These are phyloP conservation scores for Spiraea crenata DNA, from an alignment of 331 rosid genomes.

Conservation along the genomic window DNA sequence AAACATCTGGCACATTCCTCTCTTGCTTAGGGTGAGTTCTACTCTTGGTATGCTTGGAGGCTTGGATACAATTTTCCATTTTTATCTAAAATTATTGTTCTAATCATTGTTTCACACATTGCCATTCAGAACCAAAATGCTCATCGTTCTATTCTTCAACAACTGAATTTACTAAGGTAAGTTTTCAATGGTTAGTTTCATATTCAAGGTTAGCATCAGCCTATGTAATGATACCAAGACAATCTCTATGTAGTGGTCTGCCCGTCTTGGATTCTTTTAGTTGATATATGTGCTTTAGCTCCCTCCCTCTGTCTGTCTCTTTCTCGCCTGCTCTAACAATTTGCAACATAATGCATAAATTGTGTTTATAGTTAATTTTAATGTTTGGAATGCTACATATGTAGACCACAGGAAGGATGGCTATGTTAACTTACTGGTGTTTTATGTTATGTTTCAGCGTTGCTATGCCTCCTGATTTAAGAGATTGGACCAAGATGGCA, in stretches of 20 bases:
- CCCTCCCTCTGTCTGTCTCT: neutral
- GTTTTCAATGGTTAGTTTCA: slow-evolving; percentile 18
- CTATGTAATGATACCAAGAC: slow-evolving; percentile 16
- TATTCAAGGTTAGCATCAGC: slow-evolving; percentile 9
- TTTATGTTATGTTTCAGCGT: slow-evolving; percentile 48
- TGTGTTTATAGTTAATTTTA: neutral
- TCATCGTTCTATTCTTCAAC: slow-evolving; percentile 77
- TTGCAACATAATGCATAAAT: slow-evolving; percentile 13
- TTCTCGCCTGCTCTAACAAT: neutral
- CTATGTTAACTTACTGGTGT: slow-evolving; percentile 15
- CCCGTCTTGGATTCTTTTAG: slow-evolving; percentile 4
- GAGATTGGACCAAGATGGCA: slow-evolving; percentile 87
- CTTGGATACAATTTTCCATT: slow-evolving; percentile 20
- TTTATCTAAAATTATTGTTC: slow-evolving; percentile 19
- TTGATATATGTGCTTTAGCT: slow-evolving; percentile 10
- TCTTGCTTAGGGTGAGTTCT: slow-evolving; percentile 78
- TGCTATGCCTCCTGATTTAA: slow-evolving; percentile 69
- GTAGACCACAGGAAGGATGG: slow-evolving; percentile 8
- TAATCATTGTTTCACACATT: slow-evolving; percentile 24
- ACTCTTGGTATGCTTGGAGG: slow-evolving; percentile 18
- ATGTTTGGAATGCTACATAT: neutral
- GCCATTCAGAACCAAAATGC: slow-evolving; percentile 83
- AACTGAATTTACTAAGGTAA: slow-evolving; percentile 68
- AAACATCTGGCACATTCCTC: slow-evolving; percentile 98
- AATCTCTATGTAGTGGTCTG: slow-evolving; percentile 12